Evolutionary conservation across 495 filamentous ascomycete species (phyloP).

Genomic region (Aspergillus egyptiacus): DNA sequence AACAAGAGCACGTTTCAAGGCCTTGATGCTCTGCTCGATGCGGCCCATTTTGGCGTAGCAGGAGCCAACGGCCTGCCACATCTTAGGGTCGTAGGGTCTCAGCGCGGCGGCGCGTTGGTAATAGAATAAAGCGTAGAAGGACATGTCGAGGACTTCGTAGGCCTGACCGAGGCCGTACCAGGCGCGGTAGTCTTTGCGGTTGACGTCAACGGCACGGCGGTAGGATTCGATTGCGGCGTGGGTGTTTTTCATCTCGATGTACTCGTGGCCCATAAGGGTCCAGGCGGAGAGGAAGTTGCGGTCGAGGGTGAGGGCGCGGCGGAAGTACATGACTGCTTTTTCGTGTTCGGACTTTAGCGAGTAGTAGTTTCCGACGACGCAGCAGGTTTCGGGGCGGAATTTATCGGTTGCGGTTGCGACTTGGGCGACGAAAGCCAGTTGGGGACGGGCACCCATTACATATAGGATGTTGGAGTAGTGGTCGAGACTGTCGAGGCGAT

Average conservation of each 20-base stretch:
- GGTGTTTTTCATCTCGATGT: slow-evolving; percentile 98
- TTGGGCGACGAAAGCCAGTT: slow-evolving; percentile 87
- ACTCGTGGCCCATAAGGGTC: slow-evolving; percentile 99
- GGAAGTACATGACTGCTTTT: slow-evolving; percentile 97
- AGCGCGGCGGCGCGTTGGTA: slow-evolving; percentile 92
- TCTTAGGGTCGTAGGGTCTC: slow-evolving; percentile 87
- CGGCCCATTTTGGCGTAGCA: slow-evolving; percentile 86
- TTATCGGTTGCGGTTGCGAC: slow-evolving; percentile 84
- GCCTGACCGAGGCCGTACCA: slow-evolving; percentile 98
- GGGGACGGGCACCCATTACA: slow-evolving; percentile 79
- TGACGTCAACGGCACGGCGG: slow-evolving; percentile 90
- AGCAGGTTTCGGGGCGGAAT: slow-evolving; percentile 95
- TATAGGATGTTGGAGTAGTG: slow-evolving; percentile 97
- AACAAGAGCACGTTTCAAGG: slow-evolving; percentile 83
- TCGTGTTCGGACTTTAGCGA: slow-evolving; percentile 89
- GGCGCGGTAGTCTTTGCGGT: slow-evolving; percentile 93
- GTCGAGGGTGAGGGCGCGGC: slow-evolving; percentile 90
- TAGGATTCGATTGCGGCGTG: slow-evolving; percentile 98
- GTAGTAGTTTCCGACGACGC: slow-evolving; percentile 97
- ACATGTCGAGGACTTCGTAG: slow-evolving; percentile 97
- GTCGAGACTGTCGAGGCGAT: slow-evolving; percentile 84
- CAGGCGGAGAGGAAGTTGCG: slow-evolving; percentile 88
- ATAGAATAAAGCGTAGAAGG: slow-evolving; percentile 93
- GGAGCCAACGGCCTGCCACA: slow-evolving; percentile 95
- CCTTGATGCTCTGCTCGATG: slow-evolving; percentile 80